Conservation (phyloP, 306 rosid genomes). For the Rubus parviflorus region DNA sequence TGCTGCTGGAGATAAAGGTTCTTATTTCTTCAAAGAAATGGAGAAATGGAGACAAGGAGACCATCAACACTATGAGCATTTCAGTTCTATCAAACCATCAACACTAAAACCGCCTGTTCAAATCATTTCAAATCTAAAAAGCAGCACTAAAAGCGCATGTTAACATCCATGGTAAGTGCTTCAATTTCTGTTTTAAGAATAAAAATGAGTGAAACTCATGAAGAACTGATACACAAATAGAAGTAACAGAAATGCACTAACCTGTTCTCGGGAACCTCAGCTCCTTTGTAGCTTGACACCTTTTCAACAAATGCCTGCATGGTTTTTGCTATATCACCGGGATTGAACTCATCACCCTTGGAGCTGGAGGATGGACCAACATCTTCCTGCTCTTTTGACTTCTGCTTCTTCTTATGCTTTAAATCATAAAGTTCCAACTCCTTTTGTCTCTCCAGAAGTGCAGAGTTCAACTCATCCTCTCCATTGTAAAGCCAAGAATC, state of each 20-base stretch:
- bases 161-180: not conserved
- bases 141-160: not conserved
- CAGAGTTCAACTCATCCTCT: constrained; percentile 79
- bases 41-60: not conserved
- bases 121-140: not conserved
- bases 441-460: constrained; percentile 81
- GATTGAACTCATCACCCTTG: constrained; percentile 55
- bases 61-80: not conserved
- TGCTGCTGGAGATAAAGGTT: too few species aligned
- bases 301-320: constrained; percentile 81
- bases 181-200: constrained; percentile 11
- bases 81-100: not conserved
- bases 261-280: constrained; percentile 84
- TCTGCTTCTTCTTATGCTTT: constrained; percentile 63
- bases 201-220: constrained; percentile 9
- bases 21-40: not conserved
- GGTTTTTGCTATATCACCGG: constrained; percentile 65
- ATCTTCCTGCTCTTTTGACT: constrained; percentile 50
- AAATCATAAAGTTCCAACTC: constrained; percentile 74
- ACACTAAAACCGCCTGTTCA: not conserved
- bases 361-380: constrained; percentile 43
- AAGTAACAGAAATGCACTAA: constrained; percentile 25
- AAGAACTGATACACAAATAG: not conserved
- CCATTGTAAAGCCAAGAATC: constrained; percentile 89
- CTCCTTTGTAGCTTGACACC: constrained; percentile 88